phyloP scores from a whole-genome alignment of 192 early-diverging fungal species.

The Chytriomyces hyalinus region DNA sequence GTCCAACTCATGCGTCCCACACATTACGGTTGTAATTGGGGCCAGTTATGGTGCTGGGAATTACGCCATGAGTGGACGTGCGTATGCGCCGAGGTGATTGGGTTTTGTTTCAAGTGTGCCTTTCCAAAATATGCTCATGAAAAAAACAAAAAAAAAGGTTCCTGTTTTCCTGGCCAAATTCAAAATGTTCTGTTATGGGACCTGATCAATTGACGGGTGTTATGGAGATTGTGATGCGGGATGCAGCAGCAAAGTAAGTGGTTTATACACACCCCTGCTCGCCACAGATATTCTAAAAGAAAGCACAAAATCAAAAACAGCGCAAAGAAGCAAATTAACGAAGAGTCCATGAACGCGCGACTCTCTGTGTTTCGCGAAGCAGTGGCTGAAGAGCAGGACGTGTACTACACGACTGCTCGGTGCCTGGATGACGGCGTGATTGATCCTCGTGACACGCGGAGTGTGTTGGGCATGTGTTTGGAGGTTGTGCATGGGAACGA shows the following conservation, averaged over 20 bases:
- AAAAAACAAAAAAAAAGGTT: slow-evolving; percentile 47
- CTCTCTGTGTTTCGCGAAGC: slow-evolving; percentile 57
- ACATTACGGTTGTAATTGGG: slow-evolving; percentile 63
- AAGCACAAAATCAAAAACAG: slow-evolving; percentile 28
- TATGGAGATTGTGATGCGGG: slow-evolving; percentile 68
- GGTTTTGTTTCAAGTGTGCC: not conserved
- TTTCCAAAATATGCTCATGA: no score
- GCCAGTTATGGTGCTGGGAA: slow-evolving; percentile 74
- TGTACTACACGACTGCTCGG: slow-evolving; percentile 65
- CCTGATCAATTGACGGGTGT: slow-evolving; percentile 72
- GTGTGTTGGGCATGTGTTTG: slow-evolving; percentile 63
- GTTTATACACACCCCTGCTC: not conserved
- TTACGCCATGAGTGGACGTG: slow-evolving; percentile 72
- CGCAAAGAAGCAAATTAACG: slow-evolving; percentile 55
- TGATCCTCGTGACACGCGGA: slow-evolving; percentile 66
- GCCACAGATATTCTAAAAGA: not conserved
- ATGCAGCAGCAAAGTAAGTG: slow-evolving; percentile 60
- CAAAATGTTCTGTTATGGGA: slow-evolving; percentile 72
- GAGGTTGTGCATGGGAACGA: slow-evolving; percentile 60
- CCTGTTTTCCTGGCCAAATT: slow-evolving; percentile 73
- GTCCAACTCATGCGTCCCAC: slow-evolving; percentile 53
- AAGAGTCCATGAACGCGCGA: slow-evolving; percentile 53
- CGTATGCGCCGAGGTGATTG: slow-evolving; percentile 64
- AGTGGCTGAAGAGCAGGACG: slow-evolving; percentile 65
- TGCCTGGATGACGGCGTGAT: slow-evolving; percentile 68